Percentiles rank a stretch among this genome's conserved stretches.
Conservation (phyloP, 2,329 filamentous ascomycete genomes). For the Zarea fungicola region DNA sequence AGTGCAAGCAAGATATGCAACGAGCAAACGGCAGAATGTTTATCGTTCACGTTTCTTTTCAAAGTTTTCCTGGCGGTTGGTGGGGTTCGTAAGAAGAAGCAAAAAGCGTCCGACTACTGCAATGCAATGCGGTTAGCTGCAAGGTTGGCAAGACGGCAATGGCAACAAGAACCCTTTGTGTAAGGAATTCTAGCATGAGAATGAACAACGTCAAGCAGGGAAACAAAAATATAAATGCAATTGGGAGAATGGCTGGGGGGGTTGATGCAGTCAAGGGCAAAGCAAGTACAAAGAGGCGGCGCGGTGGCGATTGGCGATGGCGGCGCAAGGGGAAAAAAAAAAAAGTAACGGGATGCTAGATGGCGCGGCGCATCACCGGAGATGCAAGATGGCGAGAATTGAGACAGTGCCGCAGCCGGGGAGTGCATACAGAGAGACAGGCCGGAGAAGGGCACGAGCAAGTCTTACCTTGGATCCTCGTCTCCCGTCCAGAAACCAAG, state of each 20-base stretch:
- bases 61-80: no score
- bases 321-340: background rate
- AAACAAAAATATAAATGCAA: slow-evolving; percentile 12
- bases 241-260: slow-evolving; percentile 8
- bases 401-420: no score
- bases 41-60: no score
- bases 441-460: background rate
- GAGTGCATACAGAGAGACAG: background rate
- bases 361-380: slow-evolving; percentile 9
- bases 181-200: background rate
- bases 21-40: slow-evolving; percentile 8
- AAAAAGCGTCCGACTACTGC: slow-evolving; percentile 23
- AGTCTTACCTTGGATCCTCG: slow-evolving; percentile 2
- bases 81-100: no score
- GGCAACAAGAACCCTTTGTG: no score
- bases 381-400: slow-evolving; percentile 7
- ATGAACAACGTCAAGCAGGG: slow-evolving; percentile 3
- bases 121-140: slow-evolving; percentile 29
- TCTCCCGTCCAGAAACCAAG: slow-evolving; percentile 4
- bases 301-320: background rate
- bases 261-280: slow-evolving; percentile 1
- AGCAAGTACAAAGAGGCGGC: background rate
- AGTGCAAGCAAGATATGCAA: no score
- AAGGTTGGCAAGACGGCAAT: slow-evolving; percentile 22
- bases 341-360: background rate